Evolutionary conservation across 495 filamentous ascomycete genomes (phyloP).

Genomic region (Penicillium antarcticum): DNA sequence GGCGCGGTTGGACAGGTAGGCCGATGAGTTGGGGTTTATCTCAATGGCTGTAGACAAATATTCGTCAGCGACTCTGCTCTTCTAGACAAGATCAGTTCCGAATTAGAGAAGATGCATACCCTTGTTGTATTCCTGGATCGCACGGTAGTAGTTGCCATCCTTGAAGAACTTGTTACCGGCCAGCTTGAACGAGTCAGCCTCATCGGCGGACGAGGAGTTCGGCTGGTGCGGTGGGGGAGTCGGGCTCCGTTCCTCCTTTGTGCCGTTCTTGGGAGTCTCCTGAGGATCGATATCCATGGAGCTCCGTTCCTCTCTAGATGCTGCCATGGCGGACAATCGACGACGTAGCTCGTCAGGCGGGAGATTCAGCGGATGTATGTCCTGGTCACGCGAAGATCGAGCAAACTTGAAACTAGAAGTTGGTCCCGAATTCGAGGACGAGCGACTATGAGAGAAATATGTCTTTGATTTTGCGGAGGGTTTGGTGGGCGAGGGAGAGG

Average conservation of each 20-base stretch:
- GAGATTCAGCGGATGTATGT: slow-evolving; percentile 81
- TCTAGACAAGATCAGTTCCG: not conserved
- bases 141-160: slow-evolving; percentile 76
- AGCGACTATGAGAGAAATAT: slow-evolving; percentile 34
- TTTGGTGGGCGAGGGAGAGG: slow-evolving; percentile 20
- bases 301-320: slow-evolving; percentile 55
- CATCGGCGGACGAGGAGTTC: slow-evolving; percentile 54
- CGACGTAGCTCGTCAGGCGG: slow-evolving; percentile 80
- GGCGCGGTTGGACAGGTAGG: slow-evolving; percentile 92
- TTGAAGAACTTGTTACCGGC: slow-evolving; percentile 97
- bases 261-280: slow-evolving; percentile 46
- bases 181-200: slow-evolving; percentile 87
- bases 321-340: slow-evolving; percentile 64
- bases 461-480: slow-evolving; percentile 23
- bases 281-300: slow-evolving; percentile 76
- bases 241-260: slow-evolving; percentile 56
- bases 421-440: slow-evolving; percentile 25
- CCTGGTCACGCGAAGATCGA: slow-evolving; percentile 57
- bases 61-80: slow-evolving; percentile 8
- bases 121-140: slow-evolving; percentile 91
- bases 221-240: slow-evolving; percentile 75
- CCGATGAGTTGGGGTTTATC: slow-evolving; percentile 62
- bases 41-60: slow-evolving; percentile 64
- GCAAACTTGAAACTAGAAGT: slow-evolving; percentile 6
- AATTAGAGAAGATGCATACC: slow-evolving; percentile 48